Evolutionary conservation across 225 moss, liverwort and hornwort genomes (phyloP).

Genomic region (Pseudoscleropodium purum): DNA sequence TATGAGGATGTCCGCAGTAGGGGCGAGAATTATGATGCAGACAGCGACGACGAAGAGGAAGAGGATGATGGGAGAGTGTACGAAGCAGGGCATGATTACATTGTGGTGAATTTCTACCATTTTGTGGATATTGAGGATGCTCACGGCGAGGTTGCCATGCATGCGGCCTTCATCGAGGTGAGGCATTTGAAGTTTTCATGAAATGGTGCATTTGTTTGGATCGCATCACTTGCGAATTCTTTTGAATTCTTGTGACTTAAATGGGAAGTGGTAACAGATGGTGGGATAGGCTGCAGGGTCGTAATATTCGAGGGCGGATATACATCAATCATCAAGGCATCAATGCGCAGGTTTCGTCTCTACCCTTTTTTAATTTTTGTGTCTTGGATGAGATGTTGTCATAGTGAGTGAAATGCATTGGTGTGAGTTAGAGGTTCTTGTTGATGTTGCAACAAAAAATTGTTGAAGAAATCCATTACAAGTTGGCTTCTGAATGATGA

Average conservation of each 20-base stretch:
- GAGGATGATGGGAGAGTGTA: conserved; percentile 17
- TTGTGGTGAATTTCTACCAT: conserved; percentile 88
- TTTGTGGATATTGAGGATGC: conserved; percentile 75
- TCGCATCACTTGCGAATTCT: neutral
- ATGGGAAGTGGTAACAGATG: conserved; percentile 28
- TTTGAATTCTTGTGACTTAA: neutral
- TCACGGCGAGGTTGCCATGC: conserved; percentile 58
- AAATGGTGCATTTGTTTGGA: neutral
- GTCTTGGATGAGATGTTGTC: neutral
- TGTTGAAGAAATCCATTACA: neutral
- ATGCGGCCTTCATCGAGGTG: conserved; percentile 73
- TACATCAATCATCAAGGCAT: conserved; percentile 96
- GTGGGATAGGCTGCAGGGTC: conserved; percentile 72
- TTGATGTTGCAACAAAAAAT: neutral
- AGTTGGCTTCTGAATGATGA: neutral
- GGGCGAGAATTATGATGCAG: neutral
- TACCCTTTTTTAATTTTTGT: neutral
- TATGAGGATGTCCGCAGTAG: neutral
- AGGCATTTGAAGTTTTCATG: neutral
- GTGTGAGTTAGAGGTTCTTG: neutral
- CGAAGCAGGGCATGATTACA: conserved; percentile 21
- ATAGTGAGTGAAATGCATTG: neutral
- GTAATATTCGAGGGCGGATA: conserved; percentile 79
- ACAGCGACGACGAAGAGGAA: conserved; percentile 16
- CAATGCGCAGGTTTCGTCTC: conserved; percentile 72